Base-by-base conservation (phyloP, 1,284 basidiomycete species). In the Coriolopsis trogii region DNA sequence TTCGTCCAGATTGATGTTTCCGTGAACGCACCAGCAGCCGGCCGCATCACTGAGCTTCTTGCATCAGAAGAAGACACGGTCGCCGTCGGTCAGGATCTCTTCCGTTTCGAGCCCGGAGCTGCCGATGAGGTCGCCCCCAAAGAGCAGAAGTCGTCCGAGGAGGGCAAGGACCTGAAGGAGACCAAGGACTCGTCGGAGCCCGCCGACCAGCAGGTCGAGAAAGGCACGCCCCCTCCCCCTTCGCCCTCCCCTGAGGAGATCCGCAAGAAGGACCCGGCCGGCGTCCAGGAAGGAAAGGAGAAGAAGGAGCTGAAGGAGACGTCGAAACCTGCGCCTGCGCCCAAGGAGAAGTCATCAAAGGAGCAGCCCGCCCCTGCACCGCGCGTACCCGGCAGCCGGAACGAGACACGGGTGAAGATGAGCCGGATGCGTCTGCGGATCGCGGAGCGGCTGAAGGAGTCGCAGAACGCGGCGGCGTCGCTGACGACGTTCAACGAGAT, bases 401-500 rank as follows among this genome's bases (percentile, higher is more conserved):
- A 79, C 61, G 95, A 98, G 81, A 95, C 91, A 20, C 81, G 95
- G 65, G 93, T 97, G 66, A 97, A 97, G 80, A 97, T 98, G 94
- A 94, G 84, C 71, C 88, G 94, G 50, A 99, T 99, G 97, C 92
- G 96, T 56, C 80, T 91, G 63, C 91, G 96, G 58, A 99, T 99
- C 66, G 92, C 96, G 41, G 94, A 97, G 75, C 92, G 96, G 53
- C 84, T 99, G 69, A 99, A 99, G 80, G 91, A 98, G 71, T 97
- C 95, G 36, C 96, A 99, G 74, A 98, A 98, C 73, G 85, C 94
- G 12, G 97, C 96, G 9, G 96, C 96, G 40, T 95, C 94, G 52
- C 76, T 99, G 59, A 99, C 97, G 46, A 99, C 96, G 38, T 99
- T 99, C 83, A 98, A 99, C 78, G 96, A 99, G 77, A 94, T 99